Conservation (phyloP, 116 monocot species). For the Phalaenopsis hybrid region DNA sequence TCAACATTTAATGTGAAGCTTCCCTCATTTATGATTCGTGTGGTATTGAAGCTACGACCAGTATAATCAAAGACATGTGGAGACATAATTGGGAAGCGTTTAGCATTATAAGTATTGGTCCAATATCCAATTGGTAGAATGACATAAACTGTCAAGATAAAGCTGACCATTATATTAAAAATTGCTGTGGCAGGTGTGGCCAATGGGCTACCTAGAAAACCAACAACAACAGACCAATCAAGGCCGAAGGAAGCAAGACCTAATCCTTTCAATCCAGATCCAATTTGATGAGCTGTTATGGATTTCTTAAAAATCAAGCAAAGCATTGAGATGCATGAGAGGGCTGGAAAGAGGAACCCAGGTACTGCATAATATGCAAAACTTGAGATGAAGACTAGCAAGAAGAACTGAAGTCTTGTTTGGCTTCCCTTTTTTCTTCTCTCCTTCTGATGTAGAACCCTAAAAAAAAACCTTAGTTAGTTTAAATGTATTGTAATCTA, state of each 20-base stretch:
- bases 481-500: too few relatives aligned
- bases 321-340: conserved; percentile 15
- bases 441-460: conserved; percentile 26
- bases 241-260: conserved; percentile 27
- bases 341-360: conserved; percentile 18
- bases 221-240: conserved; percentile 13
- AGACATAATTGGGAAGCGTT: conserved; percentile 17
- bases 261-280: conserved; percentile 19
- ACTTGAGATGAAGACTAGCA: conserved; percentile 8
- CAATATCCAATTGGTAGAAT: conserved; percentile 22
- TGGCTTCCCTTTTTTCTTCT: conserved; percentile 13
- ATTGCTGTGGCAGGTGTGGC: conserved; percentile 11
- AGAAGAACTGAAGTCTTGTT: conserved; percentile 25
- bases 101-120: conserved; percentile 22
- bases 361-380: conserved; percentile 30
- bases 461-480: background rate
- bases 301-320: conserved; percentile 31
- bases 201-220: conserved; percentile 16
- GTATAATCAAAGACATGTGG: conserved; percentile 12
- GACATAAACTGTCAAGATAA: conserved; percentile 3
- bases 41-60: conserved; percentile 11
- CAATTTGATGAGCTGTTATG: conserved; percentile 24
- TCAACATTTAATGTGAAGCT: conserved; percentile 14
- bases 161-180: conserved; percentile 22
- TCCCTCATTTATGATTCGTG: conserved; percentile 12